Percentiles rank a stretch among this genome's conserved stretches.
Conservation (phyloP, 257 asterid genomes). For the Solanum etuberosum region DNA sequence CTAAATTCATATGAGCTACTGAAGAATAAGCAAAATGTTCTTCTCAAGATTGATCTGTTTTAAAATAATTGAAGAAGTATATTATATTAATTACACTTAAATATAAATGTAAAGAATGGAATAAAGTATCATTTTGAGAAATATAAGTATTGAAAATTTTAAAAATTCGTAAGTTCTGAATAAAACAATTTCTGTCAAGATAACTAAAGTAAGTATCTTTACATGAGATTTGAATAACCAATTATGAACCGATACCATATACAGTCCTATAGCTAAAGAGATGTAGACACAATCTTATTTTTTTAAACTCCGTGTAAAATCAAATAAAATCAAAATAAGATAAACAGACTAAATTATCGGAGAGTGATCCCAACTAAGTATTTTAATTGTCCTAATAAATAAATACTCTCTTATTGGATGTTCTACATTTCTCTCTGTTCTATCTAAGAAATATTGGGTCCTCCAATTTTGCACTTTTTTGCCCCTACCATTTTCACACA, state of each 20-base stretch:
- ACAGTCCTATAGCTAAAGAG: not conserved
- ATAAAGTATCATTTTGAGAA: not conserved
- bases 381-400: not conserved
- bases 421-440: constrained; percentile 3
- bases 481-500: constrained; percentile 1
- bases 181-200: too few relatives aligned
- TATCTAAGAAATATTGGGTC: constrained; percentile 44
- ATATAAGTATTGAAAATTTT: not conserved
- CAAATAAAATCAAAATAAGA: not conserved
- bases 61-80: too few relatives aligned
- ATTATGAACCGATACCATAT: not conserved
- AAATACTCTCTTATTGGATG: not conserved
- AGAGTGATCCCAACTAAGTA: too few relatives aligned
- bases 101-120: not conserved
- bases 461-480: constrained; percentile 43
- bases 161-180: not conserved
- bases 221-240: not conserved
- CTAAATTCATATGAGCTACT: not conserved
- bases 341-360: not conserved
- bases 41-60: not conserved
- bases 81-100: too few relatives aligned
- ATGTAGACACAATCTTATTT: not conserved
- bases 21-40: not conserved
- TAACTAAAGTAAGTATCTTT: not conserved
- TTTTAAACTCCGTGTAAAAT: too few relatives aligned